phyloP scores from a whole-genome alignment of 371 early-diverging fungal genomes.

The Fennellomyces sp. region DNA sequence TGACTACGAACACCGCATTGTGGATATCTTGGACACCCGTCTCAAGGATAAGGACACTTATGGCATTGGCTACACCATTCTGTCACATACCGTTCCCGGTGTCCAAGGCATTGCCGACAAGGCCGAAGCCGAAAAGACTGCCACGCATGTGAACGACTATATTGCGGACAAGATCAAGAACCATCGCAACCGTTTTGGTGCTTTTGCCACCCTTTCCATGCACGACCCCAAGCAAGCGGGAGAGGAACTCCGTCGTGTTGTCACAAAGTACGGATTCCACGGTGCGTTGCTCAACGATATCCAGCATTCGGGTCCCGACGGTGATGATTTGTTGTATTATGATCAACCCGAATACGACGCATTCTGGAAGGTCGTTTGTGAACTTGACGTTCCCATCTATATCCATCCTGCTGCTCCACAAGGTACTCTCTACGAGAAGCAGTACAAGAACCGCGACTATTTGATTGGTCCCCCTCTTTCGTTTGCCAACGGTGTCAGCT shows the following conservation, averaged over 20 bases:
- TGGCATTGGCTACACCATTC: conserved; percentile 10
- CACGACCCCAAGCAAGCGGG: conserved; percentile 10
- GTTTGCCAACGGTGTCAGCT: conserved; percentile 7
- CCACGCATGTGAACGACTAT: conserved; percentile 5
- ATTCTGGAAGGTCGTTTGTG: conserved; percentile 7
- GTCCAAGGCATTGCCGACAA: neutral
- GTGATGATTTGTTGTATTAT: conserved; percentile 9
- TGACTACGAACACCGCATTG: neutral
- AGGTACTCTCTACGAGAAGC: conserved; percentile 3
- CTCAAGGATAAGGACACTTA: neutral
- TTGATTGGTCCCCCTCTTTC: conserved; percentile 11
- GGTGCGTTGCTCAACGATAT: conserved; percentile 9
- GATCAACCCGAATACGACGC: conserved; percentile 7
- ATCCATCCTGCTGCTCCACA: conserved; percentile 5
- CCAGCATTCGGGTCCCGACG: conserved; percentile 9
- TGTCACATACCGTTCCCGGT: conserved; percentile 6
- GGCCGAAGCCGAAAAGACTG: neutral
- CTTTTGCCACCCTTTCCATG: conserved; percentile 17
- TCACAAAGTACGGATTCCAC: conserved; percentile 8
- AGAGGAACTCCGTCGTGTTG: conserved; percentile 8
- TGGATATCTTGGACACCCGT: conserved; percentile 1
- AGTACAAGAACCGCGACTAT: neutral
- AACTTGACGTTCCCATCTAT: conserved; percentile 15
- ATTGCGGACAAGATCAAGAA: conserved; percentile 8
- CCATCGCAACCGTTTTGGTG: conserved; percentile 7